Conservation (phyloP, 352 stramenopile species). For the Globisporangium carolinianum region DNA sequence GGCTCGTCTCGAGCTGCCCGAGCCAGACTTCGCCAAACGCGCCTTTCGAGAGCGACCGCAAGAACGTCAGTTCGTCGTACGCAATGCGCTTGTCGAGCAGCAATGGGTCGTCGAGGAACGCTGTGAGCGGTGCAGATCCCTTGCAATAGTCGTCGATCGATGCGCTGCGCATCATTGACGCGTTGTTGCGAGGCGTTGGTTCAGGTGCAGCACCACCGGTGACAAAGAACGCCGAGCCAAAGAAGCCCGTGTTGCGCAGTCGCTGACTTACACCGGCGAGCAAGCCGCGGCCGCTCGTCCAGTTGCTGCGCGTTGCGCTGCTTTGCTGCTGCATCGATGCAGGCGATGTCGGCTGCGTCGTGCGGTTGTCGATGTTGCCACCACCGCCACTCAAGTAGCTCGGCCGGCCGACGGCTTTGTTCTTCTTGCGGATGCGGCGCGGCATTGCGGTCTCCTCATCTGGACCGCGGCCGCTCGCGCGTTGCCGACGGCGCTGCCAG, state of each 20-base stretch:
- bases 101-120: constrained; percentile 43
- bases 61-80: constrained; percentile 61
- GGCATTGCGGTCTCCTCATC: constrained; percentile 9
- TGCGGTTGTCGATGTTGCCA: neutral
- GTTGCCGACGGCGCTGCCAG: constrained; percentile 5
- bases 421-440: constrained; percentile 15
- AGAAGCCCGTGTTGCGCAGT: constrained; percentile 9
- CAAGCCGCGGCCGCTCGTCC: neutral
- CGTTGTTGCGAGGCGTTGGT: neutral
- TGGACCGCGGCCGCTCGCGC: neutral
- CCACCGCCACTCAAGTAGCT: constrained; percentile 9
- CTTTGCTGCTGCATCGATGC: neutral
- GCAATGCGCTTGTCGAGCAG: constrained; percentile 45
- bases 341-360: neutral
- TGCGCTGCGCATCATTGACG: constrained; percentile 22
- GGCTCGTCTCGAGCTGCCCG: constrained; percentile 52
- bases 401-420: constrained; percentile 7
- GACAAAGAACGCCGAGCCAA: constrained; percentile 8
- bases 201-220: neutral
- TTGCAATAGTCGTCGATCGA: constrained; percentile 50
- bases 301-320: neutral
- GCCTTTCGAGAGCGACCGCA: constrained; percentile 58
- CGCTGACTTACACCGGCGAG: constrained; percentile 8
- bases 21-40: constrained; percentile 71
- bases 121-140: constrained; percentile 44